Base-by-base conservation (phyloP, 1,284 basidiomycete genomes). In the Ganoderma multipileum region DNA sequence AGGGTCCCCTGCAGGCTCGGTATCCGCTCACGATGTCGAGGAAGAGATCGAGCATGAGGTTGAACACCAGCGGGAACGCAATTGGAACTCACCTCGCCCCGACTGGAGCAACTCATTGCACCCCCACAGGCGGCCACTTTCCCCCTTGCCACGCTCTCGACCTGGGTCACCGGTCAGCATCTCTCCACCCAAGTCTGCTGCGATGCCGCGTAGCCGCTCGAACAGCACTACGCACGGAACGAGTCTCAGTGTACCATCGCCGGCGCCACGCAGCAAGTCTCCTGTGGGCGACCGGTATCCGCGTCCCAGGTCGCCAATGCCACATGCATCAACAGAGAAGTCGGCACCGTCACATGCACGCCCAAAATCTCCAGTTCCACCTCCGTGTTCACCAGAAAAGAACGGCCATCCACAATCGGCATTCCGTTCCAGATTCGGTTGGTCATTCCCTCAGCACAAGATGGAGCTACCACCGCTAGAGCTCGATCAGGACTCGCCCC, bases 31-130 rank as follows among this genome's bases (percentile, higher is more conserved):
- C 1, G 73, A 72, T 44, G 61, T 73, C 0, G 76, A 74, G 55
- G 52, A 63, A 18, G 74, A 74, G 54, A 74, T 82, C 44, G 75
- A 77, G 67, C 76, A 76, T 6, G 86, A 84, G 69, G 68, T 81
- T 9, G 67, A 77, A 20, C 84, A 87, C 63, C 74, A 77, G 50
- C 79, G 84, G 26, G 84, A 86, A 74, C 79, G 86, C 50, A 90
- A 90, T 75, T 90, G 89, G 89, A 88, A 87, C 75, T 83, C 87
- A 4, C 85, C 84, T 18, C 83, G 81, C 52, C 88, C 87, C 16
- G 83, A 82, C 64, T 89, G 89, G 70, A 26, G 41, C 33, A 41
- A 52, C 30, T 44, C 61, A 20, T 47, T 68, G 20, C 33, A 58
- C 20, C 66, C 67, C n/a, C 68, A 68, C 36, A 47, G 71, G 30